Evolutionary conservation across 2,329 filamentous ascomycete species (phyloP).

Genomic region (Alternaria incomplexa): DNA sequence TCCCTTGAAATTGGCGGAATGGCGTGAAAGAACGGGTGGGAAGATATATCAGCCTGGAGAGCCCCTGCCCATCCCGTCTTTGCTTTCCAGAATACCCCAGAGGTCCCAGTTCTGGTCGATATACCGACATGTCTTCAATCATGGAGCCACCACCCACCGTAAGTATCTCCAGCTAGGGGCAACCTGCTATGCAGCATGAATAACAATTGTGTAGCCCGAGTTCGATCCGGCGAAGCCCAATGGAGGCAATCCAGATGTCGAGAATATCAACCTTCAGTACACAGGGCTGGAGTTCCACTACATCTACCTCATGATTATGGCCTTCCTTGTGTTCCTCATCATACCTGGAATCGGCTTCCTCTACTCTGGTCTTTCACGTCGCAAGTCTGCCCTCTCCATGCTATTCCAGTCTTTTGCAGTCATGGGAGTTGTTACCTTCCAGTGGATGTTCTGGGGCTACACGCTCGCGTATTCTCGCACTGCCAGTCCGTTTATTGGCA

Average conservation of each 20-base stretch:
- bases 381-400: slow-evolving; percentile 67
- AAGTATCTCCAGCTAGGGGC: slow-evolving; percentile 3
- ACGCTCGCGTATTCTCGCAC: slow-evolving; percentile 66
- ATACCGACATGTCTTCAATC: background rate
- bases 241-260: slow-evolving; percentile 60
- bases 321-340: slow-evolving; percentile 69
- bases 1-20: slow-evolving; percentile 16
- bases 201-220: slow-evolving; percentile 39
- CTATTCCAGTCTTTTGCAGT: slow-evolving; percentile 69
- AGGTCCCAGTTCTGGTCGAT: slow-evolving; percentile 2
- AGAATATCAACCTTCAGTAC: slow-evolving; percentile 66
- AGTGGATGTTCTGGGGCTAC: slow-evolving; percentile 72
- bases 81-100: background rate
- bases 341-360: slow-evolving; percentile 70
- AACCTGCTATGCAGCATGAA: background rate
- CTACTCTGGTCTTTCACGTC: slow-evolving; percentile 67
- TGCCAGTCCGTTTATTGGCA: slow-evolving; percentile 67
- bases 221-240: slow-evolving; percentile 54
- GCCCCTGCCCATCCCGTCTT: slow-evolving; percentile 18
- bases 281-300: slow-evolving; percentile 66
- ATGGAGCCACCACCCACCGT: slow-evolving; percentile 28
- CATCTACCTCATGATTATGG: slow-evolving; percentile 64
- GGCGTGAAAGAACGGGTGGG: background rate
- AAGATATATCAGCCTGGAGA: slow-evolving; percentile 25
- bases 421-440: slow-evolving; percentile 61